Percentiles rank a stretch among this genome's conserved stretches.
phyloP scores from a whole-genome alignment of 2,329 filamentous ascomycete genomes.

The Cryoendolithus antarcticus region DNA sequence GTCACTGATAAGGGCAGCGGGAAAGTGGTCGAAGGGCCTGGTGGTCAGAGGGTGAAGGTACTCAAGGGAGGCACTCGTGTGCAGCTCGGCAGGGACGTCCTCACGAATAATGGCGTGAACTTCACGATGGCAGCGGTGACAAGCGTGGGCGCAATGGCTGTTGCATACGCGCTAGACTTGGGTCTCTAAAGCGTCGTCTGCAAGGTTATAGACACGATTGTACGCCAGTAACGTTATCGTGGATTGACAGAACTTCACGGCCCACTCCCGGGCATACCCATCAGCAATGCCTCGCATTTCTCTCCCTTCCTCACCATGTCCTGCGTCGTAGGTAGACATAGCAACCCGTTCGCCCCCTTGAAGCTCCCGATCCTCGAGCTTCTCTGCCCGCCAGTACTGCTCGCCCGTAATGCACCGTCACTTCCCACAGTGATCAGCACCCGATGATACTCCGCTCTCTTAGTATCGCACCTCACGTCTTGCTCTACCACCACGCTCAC shows the following conservation, averaged over 20 bases:
- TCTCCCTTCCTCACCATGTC: conserved; percentile 56
- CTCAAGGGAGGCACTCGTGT: conserved; percentile 23
- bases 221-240: too few species aligned
- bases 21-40: conserved; percentile 73
- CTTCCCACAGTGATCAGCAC: conserved; percentile 52
- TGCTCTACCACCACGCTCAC: conserved; percentile 61
- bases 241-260: conserved; percentile 2
- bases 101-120: conserved; percentile 96
- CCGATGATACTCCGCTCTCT: conserved; percentile 81
- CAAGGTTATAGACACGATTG: too few species aligned
- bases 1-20: conserved; percentile 74
- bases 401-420: conserved; percentile 59
- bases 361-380: conserved; percentile 85
- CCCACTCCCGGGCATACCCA: conserved; percentile 42
- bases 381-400: conserved; percentile 78
- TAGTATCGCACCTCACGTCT: conserved; percentile 60
- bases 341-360: conserved; percentile 73
- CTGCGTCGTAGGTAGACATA: conserved; percentile 58
- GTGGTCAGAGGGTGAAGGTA: conserved; percentile 39
- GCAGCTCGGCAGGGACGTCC: conserved; percentile 57
- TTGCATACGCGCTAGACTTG: conserved; percentile 24
- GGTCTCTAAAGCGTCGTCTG: neutral
- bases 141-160: conserved; percentile 64
- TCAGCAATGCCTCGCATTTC: conserved; percentile 65
- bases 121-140: conserved; percentile 76